Conservation (phyloP, 1,284 basidiomycete genomes). For the Malassezia equina region DNA sequence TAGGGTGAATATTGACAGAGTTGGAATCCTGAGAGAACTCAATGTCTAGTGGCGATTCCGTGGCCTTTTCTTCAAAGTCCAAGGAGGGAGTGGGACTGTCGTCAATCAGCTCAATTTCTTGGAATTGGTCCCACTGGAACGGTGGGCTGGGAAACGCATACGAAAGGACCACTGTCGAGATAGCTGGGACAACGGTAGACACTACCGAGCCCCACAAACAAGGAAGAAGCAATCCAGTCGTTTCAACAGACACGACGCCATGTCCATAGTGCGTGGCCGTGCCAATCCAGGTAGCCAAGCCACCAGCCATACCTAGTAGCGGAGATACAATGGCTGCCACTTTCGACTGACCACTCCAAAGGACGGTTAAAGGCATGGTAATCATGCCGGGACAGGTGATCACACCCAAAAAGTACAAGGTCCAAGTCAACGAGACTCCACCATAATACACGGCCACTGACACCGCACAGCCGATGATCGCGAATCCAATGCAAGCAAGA, state of each 20-base stretch:
- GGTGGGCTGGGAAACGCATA: conserved; percentile 21
- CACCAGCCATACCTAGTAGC: conserved; percentile 30
- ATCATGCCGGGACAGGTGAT: conserved; percentile 35
- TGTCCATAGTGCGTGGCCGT: conserved; percentile 31
- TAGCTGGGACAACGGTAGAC: conserved; percentile 24
- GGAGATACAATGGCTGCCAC: conserved; percentile 25
- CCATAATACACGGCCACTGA: conserved; percentile 27
- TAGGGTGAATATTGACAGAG: conserved; percentile 10
- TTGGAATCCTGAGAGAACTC: not conserved
- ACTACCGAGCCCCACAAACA: conserved; percentile 40
- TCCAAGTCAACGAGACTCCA: conserved; percentile 36
- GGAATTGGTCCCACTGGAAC: conserved; percentile 29
- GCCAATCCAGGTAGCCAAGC: conserved; percentile 38
- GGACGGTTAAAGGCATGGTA: conserved; percentile 30
- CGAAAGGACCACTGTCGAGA: conserved; percentile 21
- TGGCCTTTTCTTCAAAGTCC: not conserved
- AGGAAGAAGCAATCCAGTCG: conserved; percentile 19
- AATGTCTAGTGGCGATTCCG: not conserved
- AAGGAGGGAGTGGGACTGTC: not conserved
- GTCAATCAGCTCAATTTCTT: conserved; percentile 16
- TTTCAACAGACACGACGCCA: conserved; percentile 25
- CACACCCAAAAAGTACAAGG: conserved; percentile 35
- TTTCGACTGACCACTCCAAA: conserved; percentile 23
- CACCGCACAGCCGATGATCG: conserved; percentile 28
- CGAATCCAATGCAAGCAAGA: conserved; percentile 24